Evolutionary conservation across 2,329 filamentous ascomycete genomes (phyloP).

Genomic region (Cladosporium phlei): DNA sequence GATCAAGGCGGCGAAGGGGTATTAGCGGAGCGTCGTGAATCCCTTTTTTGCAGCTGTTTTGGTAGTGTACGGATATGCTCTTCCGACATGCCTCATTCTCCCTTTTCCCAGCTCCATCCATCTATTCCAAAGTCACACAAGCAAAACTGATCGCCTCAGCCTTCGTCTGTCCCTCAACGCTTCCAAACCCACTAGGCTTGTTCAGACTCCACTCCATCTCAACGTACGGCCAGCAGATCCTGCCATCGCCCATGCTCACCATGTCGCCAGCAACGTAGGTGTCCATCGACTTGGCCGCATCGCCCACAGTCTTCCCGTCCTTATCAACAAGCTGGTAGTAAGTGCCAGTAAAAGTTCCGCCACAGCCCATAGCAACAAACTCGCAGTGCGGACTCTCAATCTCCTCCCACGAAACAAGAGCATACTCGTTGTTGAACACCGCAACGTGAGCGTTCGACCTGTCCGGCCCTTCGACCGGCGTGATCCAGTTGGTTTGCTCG

Average conservation of each 20-base stretch:
- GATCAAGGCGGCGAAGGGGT: no score
- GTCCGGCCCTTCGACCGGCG: conserved; percentile 43
- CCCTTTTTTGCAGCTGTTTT: no score
- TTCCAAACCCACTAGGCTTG: conserved; percentile 21
- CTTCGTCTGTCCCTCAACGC: conserved; percentile 17
- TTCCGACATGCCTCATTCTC: no score
- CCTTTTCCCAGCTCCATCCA: no score
- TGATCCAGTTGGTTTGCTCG: conserved; percentile 57
- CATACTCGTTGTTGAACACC: conserved; percentile 48
- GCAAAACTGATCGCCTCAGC: conserved; percentile 51
- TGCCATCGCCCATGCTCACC: conserved; percentile 54
- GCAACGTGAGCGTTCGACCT: conserved; percentile 57
- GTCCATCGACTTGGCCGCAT: conserved; percentile 46
- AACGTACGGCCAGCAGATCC: conserved; percentile 60
- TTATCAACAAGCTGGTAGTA: conserved; percentile 55
- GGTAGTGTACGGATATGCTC: no score
- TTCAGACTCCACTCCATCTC: conserved; percentile 51
- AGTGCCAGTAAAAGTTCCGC: conserved; percentile 54
- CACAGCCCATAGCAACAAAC: conserved; percentile 56
- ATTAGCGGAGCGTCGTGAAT: no score
- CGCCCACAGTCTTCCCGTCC: conserved; percentile 49
- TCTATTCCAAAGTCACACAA: conserved; percentile 36
- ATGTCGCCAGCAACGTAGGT: conserved; percentile 60
- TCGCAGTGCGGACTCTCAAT: conserved; percentile 53
- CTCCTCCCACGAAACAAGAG: conserved; percentile 59